Conservation (phyloP, 768 basidiomycete species). For the Mycena alexandri region DNA sequence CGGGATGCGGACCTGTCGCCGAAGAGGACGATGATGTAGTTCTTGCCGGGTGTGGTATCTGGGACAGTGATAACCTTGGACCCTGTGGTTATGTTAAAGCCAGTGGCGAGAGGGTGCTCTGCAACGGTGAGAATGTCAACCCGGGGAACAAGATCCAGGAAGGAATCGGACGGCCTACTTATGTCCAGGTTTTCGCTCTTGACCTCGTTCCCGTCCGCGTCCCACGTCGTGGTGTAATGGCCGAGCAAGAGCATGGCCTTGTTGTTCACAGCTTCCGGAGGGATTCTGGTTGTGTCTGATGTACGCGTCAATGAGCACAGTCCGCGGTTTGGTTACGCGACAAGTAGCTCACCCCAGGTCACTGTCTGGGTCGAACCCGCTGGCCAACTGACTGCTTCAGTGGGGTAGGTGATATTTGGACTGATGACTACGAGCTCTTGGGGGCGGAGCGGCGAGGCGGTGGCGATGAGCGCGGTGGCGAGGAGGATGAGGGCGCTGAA, state of each 20-base stretch:
- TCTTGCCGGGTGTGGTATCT: neutral
- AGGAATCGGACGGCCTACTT: conserved; percentile 35
- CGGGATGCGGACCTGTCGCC: conserved; percentile 45
- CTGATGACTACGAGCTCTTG: conserved; percentile 48
- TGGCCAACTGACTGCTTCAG: conserved; percentile 46
- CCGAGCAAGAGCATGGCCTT: conserved; percentile 60
- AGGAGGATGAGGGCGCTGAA: conserved; percentile 42
- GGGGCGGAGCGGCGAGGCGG: conserved; percentile 36
- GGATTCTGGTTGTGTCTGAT: conserved; percentile 49
- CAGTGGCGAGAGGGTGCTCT: conserved; percentile 46
- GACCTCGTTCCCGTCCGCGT: neutral
- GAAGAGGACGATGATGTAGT: conserved; percentile 42
- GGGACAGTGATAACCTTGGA: conserved; percentile 12
- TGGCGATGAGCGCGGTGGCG: conserved; percentile 42
- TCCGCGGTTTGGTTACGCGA: neutral
- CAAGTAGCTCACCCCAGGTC: conserved; percentile 51
- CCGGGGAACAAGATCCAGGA: neutral
- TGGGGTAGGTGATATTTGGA: conserved; percentile 56
- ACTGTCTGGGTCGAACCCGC: conserved; percentile 50
- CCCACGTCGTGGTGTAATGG: conserved; percentile 33
- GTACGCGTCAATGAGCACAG: neutral
- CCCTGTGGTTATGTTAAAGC: conserved; percentile 36
- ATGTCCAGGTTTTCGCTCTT: conserved; percentile 62
- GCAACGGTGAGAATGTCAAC: neutral
- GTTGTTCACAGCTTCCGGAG: conserved; percentile 41